Percentiles rank a stretch among this genome's conserved stretches.
phyloP scores from a whole-genome alignment of 108 stramenopile genomes.

The Cylindrotheca fusiformis region DNA sequence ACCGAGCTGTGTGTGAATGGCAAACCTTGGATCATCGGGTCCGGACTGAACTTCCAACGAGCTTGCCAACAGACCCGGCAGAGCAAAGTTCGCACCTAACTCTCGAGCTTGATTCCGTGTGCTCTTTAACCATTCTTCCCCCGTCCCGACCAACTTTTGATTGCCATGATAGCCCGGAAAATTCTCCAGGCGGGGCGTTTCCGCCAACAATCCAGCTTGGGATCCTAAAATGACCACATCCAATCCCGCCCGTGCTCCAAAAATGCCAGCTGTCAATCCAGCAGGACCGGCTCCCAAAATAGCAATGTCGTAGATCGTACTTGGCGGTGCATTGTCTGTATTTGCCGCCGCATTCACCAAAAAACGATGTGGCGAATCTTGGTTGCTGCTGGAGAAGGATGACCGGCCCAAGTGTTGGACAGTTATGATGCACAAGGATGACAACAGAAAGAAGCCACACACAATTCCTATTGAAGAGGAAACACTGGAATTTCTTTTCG shows the following conservation, averaged over 20 bases:
- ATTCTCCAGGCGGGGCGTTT: conserved; percentile 49
- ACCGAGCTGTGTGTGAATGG: conserved; percentile 7
- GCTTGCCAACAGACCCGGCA: conserved; percentile 33
- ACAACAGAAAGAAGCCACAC: neutral
- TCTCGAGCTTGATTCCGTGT: conserved; percentile 8
- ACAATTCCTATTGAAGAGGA: neutral
- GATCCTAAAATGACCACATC: conserved; percentile 55
- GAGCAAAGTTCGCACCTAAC: conserved; percentile 29
- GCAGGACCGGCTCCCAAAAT: conserved; percentile 63
- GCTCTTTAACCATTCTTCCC: conserved; percentile 39
- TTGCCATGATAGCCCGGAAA: conserved; percentile 39
- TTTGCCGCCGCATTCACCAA: neutral
- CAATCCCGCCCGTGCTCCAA: conserved; percentile 54
- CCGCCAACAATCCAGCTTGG: conserved; percentile 37
- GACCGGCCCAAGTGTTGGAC: neutral
- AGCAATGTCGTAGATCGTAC: conserved; percentile 40
- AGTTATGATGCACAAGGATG: neutral
- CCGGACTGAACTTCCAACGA: neutral
- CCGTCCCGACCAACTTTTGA: conserved; percentile 45
- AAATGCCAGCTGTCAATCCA: conserved; percentile 57
- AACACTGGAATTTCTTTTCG: neutral
- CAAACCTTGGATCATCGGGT: neutral
- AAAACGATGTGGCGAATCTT: neutral
- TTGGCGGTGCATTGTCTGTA: neutral
- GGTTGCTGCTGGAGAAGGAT: neutral